Conservation (phyloP, 345 rosid species). For the Chamaenerion angustifolium region DNA sequence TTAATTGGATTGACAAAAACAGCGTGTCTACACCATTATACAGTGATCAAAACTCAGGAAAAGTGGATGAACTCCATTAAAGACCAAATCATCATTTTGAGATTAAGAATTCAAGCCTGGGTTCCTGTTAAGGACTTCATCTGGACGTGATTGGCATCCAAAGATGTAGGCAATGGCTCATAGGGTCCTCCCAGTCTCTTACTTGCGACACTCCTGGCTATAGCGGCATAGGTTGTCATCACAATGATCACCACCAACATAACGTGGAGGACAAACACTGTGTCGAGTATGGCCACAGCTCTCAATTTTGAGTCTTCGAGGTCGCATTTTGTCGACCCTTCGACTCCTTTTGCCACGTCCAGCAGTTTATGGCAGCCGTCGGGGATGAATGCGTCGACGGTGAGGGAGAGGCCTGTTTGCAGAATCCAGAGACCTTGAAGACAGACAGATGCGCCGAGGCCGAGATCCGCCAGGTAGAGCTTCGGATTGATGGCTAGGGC, state of each 20-base stretch:
- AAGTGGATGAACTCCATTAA: too few relatives aligned
- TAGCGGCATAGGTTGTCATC: conserved; percentile 38
- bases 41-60: too few relatives aligned
- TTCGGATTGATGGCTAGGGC: conserved; percentile 53
- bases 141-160: conserved; percentile 38
- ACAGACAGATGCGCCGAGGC: conserved; percentile 53
- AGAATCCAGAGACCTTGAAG: conserved; percentile 81
- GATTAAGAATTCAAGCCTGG: conserved; percentile 42
- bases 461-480: conserved; percentile 61
- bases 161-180: conserved; percentile 54
- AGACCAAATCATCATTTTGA: too few relatives aligned
- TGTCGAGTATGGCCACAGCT: conserved; percentile 77
- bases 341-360: conserved; percentile 62
- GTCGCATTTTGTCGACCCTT: conserved; percentile 81
- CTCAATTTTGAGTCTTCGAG: conserved; percentile 58
- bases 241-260: conserved; percentile 44
- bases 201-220: conserved; percentile 31
- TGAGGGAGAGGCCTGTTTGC: conserved; percentile 77
- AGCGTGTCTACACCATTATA: too few relatives aligned
- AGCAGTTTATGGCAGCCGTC: conserved; percentile 73
- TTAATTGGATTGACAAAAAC: too few relatives aligned
- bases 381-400: conserved; percentile 78
- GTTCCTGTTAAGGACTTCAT: conserved; percentile 76
- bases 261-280: conserved; percentile 54
- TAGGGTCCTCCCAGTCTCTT: conserved; percentile 62